phyloP scores from a whole-genome alignment of 306 rosid species.

The Cucurbita maxima region DNA sequence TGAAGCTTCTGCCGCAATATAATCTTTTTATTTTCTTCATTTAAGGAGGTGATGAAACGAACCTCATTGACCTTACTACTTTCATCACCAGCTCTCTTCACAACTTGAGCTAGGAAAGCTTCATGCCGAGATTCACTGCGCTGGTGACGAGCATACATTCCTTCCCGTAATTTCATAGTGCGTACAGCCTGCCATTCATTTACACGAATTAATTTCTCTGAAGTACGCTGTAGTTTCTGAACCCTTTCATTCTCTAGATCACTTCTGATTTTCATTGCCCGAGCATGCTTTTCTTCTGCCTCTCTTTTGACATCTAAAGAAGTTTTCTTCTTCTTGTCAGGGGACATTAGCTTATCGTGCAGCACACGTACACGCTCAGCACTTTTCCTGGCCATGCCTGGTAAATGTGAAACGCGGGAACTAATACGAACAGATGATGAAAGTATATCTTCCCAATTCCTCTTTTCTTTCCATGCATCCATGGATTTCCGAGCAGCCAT shows the following conservation, averaged over 20 bases:
- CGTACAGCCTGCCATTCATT: slow-evolving; percentile 90
- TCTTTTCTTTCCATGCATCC: slow-evolving; percentile 98
- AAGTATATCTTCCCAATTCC: slow-evolving; percentile 93
- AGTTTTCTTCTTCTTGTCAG: slow-evolving; percentile 89
- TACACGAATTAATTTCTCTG: slow-evolving; percentile 79
- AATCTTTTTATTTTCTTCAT: slow-evolving; percentile 84
- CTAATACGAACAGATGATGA: slow-evolving; percentile 74
- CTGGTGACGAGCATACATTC: slow-evolving; percentile 95
- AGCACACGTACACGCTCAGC: slow-evolving; percentile 75
- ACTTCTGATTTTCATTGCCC: slow-evolving; percentile 87
- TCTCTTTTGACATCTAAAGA: slow-evolving; percentile 69
- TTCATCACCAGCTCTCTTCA: slow-evolving; percentile 96
- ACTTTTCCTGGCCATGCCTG: slow-evolving; percentile 80
- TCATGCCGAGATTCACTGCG: slow-evolving; percentile 94
- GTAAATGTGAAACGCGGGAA: slow-evolving; percentile 71
- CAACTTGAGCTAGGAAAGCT: slow-evolving; percentile 96
- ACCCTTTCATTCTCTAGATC: slow-evolving; percentile 92
- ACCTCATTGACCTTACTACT: slow-evolving; percentile 98
- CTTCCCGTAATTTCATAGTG: slow-evolving; percentile 84
- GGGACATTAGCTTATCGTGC: slow-evolving; percentile 94
- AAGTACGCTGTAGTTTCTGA: slow-evolving; percentile 85
- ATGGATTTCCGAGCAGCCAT: slow-evolving; percentile 55
- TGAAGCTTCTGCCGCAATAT: slow-evolving; percentile 89
- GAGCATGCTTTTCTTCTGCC: slow-evolving; percentile 93
- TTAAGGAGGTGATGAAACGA: slow-evolving; percentile 88